These are phyloP conservation scores for Proteromonas lacertae DNA, from an alignment of 352 stramenopile genomes.

Conservation along the genomic window DNA sequence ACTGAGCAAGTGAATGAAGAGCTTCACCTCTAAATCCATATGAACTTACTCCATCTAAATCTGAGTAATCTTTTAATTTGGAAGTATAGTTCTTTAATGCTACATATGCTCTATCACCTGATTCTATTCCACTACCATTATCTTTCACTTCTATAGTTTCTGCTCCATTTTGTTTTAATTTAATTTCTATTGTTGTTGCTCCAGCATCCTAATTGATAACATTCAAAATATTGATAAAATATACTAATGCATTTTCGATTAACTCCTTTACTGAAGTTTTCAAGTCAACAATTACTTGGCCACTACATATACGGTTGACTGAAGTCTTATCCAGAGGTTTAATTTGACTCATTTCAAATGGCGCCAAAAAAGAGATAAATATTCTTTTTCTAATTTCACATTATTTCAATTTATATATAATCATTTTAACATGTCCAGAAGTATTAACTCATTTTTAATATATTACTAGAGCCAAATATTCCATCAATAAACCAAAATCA, in stretches of 20 bases:
- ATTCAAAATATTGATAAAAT: neutral
- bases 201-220: slow-evolving; percentile 22
- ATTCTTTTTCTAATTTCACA: too few species aligned
- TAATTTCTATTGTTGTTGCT: slow-evolving; percentile 33
- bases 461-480: too few species aligned
- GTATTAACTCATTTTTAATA: too few species aligned
- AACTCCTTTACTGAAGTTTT: slow-evolving; percentile 81
- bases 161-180: slow-evolving; percentile 48
- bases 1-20: slow-evolving; percentile 62
- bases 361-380: too few species aligned
- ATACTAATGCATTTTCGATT: slow-evolving; percentile 49
- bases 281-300: slow-evolving; percentile 72
- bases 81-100: slow-evolving; percentile 64
- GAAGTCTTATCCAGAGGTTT: slow-evolving; percentile 4
- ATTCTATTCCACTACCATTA: slow-evolving; percentile 51
- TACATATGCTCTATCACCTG: slow-evolving; percentile 28
- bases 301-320: slow-evolving; percentile 19
- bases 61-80: slow-evolving; percentile 70
- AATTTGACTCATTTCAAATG: too few species aligned
- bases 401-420: too few species aligned
- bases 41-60: slow-evolving; percentile 15
- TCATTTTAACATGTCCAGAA: too few species aligned
- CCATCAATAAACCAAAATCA: too few species aligned
- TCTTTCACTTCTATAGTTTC: slow-evolving; percentile 72
- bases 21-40: slow-evolving; percentile 84